A percentile compares a stretch with the other conserved stretches of the same genome.
These are phyloP conservation scores for Sindora glabra DNA, from an alignment of 306 rosid species.

Conservation along the genomic window DNA sequence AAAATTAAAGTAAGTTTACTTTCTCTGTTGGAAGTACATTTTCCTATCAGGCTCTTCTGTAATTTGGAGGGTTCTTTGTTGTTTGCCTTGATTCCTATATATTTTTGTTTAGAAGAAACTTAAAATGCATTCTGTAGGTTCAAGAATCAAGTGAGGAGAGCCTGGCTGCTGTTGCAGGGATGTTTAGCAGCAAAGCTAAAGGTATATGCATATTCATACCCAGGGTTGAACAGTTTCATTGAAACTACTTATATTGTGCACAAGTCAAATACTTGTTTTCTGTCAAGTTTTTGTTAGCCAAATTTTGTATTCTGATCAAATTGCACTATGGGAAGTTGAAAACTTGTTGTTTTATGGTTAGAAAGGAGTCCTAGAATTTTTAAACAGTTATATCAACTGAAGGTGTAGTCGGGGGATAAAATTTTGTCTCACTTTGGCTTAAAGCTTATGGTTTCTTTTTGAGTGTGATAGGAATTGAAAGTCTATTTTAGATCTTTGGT, in stretches of 20 bases:
- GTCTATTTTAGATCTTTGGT: too few species aligned
- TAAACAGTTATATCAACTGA: too few species aligned
- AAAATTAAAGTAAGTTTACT: not conserved
- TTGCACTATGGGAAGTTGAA: too few species aligned
- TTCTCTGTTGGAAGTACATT: not conserved
- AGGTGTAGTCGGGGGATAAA: too few species aligned
- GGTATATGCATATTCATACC: conserved; percentile 45
- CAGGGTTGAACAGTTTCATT: not conserved
- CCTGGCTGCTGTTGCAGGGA: conserved; percentile 97
- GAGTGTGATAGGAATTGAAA: too few species aligned
- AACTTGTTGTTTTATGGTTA: too few species aligned
- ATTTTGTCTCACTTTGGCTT: too few species aligned
- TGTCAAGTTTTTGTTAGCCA: too few species aligned
- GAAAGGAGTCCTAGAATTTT: too few species aligned
- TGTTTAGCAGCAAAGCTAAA: conserved; percentile 99
- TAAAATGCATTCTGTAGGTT: conserved; percentile 37
- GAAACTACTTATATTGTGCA: not conserved
- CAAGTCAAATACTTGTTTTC: not conserved
- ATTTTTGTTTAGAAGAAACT: conserved; percentile 9
- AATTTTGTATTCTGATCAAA: not conserved
- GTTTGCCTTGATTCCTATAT: conserved; percentile 2
- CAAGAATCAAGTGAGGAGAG: conserved; percentile 94
- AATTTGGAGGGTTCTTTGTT: not conserved
- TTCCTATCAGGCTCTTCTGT: not conserved
- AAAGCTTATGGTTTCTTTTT: too few species aligned